Evolutionary conservation across 2,329 filamentous ascomycete species (phyloP).

Genomic region (Onygena corvina): DNA sequence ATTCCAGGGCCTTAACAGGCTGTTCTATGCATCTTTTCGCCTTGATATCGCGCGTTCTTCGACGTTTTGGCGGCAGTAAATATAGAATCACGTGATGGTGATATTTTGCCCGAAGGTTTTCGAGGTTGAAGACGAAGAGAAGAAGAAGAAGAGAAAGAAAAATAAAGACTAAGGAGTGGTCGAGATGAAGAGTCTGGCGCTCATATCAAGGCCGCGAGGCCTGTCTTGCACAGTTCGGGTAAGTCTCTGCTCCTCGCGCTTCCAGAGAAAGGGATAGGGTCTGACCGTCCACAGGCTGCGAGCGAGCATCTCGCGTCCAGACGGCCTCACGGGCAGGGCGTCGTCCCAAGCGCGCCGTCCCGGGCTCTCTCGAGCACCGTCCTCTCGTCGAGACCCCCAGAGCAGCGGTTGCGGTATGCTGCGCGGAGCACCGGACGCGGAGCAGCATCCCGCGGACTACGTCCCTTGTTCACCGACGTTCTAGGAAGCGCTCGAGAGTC

Average conservation of each 20-base stretch:
- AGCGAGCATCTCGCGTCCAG: not conserved
- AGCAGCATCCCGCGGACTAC: not conserved
- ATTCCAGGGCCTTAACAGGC: not conserved
- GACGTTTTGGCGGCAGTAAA: no score
- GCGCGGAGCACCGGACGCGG: not conserved
- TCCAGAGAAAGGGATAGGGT: no score
- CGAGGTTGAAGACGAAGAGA: not conserved
- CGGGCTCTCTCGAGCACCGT: not conserved
- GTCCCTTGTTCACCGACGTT: not conserved
- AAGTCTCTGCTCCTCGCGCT: not conserved
- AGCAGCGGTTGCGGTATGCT: not conserved
- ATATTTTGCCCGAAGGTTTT: no score
- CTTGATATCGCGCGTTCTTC: not conserved
- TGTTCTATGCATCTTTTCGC: not conserved
- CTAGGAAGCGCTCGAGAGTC: slow-evolving; percentile 35
- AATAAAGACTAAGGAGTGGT: not conserved
- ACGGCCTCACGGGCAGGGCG: not conserved
- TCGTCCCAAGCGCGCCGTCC: not conserved
- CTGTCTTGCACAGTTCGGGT: not conserved
- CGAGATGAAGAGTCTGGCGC: not conserved
- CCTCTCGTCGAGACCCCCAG: not conserved
- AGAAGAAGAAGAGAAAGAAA: not conserved
- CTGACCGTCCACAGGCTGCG: not conserved
- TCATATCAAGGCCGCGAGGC: not conserved
- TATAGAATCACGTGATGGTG: not conserved